A percentile compares a stretch with the other conserved stretches of the same genome.
Evolutionary conservation across 805 yeast genomes (phyloP).

Genomic region (Lachancea fermentati): DNA sequence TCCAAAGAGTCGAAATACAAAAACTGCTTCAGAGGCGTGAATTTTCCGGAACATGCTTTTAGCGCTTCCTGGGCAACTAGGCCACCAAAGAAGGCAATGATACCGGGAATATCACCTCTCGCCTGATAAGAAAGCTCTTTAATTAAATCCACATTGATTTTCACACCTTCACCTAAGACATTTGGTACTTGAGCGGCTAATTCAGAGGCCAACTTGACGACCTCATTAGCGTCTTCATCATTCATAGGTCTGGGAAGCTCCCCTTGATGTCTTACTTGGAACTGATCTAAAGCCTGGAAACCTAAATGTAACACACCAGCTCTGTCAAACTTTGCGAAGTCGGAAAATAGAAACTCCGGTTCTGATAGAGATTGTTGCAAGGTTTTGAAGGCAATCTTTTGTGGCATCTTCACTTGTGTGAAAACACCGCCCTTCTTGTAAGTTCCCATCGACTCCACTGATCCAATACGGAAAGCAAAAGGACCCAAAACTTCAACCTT

Average conservation of each 20-base stretch:
- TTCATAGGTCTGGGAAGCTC: slow-evolving; percentile 72
- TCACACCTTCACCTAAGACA: slow-evolving; percentile 45
- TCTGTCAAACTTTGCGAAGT: slow-evolving; percentile 90
- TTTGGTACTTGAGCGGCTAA: slow-evolving; percentile 48
- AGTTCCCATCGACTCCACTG: slow-evolving; percentile 49
- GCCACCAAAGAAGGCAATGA: slow-evolving; percentile 89
- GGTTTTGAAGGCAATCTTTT: slow-evolving; percentile 53
- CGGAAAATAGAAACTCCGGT: slow-evolving; percentile 80
- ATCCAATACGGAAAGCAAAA: slow-evolving; percentile 75
- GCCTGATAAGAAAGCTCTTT: slow-evolving; percentile 77
- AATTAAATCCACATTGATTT: slow-evolving; percentile 59
- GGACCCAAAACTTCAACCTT: slow-evolving; percentile 89
- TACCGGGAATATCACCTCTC: slow-evolving; percentile 85
- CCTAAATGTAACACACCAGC: slow-evolving; percentile 89
- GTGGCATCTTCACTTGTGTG: slow-evolving; percentile 88
- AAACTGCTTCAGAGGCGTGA: slow-evolving; percentile 88
- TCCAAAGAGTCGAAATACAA: slow-evolving; percentile 92
- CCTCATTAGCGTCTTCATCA: slow-evolving; percentile 65
- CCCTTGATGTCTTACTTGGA: slow-evolving; percentile 56
- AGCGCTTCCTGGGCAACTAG: slow-evolving; percentile 93
- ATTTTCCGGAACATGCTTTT: slow-evolving; percentile 93
- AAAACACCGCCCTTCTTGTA: slow-evolving; percentile 84
- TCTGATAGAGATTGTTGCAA: slow-evolving; percentile 56
- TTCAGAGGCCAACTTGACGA: slow-evolving; percentile 53
- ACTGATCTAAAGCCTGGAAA: slow-evolving; percentile 81